phyloP scores from a whole-genome alignment of 768 basidiomycete genomes.

The Boletus vinaceobasis region DNA sequence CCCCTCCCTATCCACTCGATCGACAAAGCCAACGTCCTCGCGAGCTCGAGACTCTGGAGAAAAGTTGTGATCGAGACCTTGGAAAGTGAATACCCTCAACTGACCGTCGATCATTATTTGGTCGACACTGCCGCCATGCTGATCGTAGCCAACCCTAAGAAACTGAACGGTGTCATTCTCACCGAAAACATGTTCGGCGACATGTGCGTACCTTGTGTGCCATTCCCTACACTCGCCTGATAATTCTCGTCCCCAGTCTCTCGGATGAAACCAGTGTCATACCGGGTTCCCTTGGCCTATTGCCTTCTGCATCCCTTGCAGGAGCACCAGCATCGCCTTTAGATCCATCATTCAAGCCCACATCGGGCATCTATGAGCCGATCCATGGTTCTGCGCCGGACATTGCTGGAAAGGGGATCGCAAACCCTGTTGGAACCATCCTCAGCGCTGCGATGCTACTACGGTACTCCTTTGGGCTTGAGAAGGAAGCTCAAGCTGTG shows the following conservation, averaged over 20 bases:
- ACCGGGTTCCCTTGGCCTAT: conserved; percentile 92
- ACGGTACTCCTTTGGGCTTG: conserved; percentile 90
- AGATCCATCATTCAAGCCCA: conserved; percentile 64
- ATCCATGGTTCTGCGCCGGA: conserved; percentile 95
- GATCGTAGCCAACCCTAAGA: conserved; percentile 83
- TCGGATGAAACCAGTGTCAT: conserved; percentile 98
- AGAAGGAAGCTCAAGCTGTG: conserved; percentile 78
- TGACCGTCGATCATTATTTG: conserved; percentile 85
- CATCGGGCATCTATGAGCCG: conserved; percentile 92
- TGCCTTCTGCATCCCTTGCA: conserved; percentile 95
- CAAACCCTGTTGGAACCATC: conserved; percentile 94
- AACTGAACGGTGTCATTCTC: conserved; percentile 91
- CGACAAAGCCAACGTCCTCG: conserved; percentile 99
- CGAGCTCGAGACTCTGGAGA: conserved; percentile 91
- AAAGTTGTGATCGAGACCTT: conserved; percentile 87
- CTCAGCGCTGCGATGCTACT: conserved; percentile 91
- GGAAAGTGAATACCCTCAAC: conserved; percentile 80
- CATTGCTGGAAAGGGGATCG: conserved; percentile 90
- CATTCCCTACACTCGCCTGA: conserved; percentile 2
- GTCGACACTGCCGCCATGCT: conserved; percentile 97
- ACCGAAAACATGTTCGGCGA: conserved; percentile 98
- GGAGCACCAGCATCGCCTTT: conserved; percentile 67
- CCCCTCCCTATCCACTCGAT: conserved; percentile 88
- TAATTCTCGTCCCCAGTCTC: conserved; percentile 48
- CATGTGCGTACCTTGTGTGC: conserved; percentile 59